A percentile compares a stretch with the other conserved stretches of the same genome.
Conservation (phyloP, 148 eudicot species). For the Polygonum aviculare region DNA sequence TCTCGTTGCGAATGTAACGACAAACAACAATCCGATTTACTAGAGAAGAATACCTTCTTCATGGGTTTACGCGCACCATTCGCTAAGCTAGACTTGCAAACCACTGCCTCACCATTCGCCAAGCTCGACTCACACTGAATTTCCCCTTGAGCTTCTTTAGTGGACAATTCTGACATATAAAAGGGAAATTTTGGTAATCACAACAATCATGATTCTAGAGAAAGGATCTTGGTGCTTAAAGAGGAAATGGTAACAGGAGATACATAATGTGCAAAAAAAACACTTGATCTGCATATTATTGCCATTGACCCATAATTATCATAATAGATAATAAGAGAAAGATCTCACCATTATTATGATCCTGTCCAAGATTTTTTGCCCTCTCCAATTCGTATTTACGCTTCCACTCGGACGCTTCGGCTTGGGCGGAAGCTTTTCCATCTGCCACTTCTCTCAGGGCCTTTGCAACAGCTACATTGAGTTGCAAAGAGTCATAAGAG, state of each 20-base stretch:
- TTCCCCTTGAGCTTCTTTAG: constrained; percentile 21
- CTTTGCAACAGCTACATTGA: constrained; percentile 75
- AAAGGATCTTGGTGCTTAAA: not conserved
- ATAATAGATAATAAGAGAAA: not conserved
- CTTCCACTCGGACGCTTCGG: constrained; percentile 96
- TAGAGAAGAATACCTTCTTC: constrained; percentile 50
- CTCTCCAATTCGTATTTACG: constrained; percentile 88
- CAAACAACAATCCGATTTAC: not conserved
- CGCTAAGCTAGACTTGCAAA: constrained; percentile 21
- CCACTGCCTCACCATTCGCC: constrained; percentile 41
- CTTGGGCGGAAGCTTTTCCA: constrained; percentile 93
- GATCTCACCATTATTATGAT: constrained; percentile 20
- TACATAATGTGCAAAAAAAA: not conserved
- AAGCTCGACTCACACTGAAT: constrained; percentile 5
- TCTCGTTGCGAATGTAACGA: not conserved
- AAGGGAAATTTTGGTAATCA: not conserved
- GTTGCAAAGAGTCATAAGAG: not conserved
- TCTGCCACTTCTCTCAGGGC: constrained; percentile 70
- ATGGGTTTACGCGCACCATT: constrained; percentile 33
- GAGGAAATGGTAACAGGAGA: not conserved
- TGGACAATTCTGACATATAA: constrained; percentile 22
- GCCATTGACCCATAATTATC: not conserved
- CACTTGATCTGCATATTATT: not conserved
- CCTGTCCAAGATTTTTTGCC: constrained; percentile 51
- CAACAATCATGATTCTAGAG: not conserved